Evolutionary conservation across 1,139 yeast genomes (phyloP), one percentile per base, ranked within the genome.

Genomic region (Blastobotrys ciferrii): DNA sequence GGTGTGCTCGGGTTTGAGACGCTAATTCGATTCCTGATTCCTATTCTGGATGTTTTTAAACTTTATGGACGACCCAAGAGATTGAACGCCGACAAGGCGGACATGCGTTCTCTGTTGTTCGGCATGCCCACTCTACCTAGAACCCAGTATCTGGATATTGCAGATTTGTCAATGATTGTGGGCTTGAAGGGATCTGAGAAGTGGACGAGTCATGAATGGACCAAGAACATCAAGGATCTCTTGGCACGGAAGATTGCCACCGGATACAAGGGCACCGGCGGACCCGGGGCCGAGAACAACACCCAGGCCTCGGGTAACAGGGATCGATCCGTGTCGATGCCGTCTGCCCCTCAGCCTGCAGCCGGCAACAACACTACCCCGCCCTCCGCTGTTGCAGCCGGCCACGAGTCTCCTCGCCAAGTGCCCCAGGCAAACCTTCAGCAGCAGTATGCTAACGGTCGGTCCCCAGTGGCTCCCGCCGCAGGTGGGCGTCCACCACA

Each of bases 1-100:
- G 83, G 96, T 11, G 96, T 92, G 36, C 94, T 94, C 0, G 97
- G 98, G 4, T 91, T 84, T 66, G 98, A 92, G 66, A 91, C 98
- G 1, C 76, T 91, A 60, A 91, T 92, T 52, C 74, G 98, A 55
- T 89, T 88, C 63, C 70, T 92, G 59, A 76, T 92, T 4, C 98
- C 98, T 0, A 71, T 87, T 19, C 73, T 88, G 69, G 96, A 92
- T 63, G 79, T 95, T 0, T 92, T 89, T 69, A 83, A 83, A 39
- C 74, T 92, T 41, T 92, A 92, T 62, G 98, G 98, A 32, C 78
- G 98, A 53, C 98, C 98, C 1, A 79, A 81, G 57, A 75, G 94
- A 52, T 74, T 92, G 57, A 89, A 87, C 64, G 96, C 98, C 2
- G 94, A 88, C 67, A 85, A 94, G 65, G 73, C 78, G 20, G 97